phyloP scores from a whole-genome alignment of 1,284 basidiomycete genomes.

The Cerioporus squamosus region DNA sequence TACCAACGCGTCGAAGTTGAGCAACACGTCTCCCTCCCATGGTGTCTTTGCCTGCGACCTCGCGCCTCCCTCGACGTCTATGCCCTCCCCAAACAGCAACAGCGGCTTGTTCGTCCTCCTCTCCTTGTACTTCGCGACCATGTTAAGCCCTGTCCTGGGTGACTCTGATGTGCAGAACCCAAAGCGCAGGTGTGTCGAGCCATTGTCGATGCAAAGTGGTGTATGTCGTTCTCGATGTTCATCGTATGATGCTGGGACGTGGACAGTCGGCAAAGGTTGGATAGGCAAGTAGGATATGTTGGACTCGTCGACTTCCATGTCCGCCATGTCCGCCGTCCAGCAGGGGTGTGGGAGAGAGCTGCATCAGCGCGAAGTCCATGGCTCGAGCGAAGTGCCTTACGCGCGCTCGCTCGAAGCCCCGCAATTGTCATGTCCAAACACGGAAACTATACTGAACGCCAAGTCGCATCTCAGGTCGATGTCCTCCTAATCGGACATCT shows the following conservation, averaged over 20 bases:
- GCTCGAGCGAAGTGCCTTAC: neutral
- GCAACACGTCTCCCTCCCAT: constrained; percentile 90
- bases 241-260: constrained; percentile 34
- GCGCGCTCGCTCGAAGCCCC: constrained; percentile 11
- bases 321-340: neutral
- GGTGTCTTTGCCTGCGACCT: constrained; percentile 78
- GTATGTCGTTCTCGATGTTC: constrained; percentile 46
- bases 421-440: constrained; percentile 1
- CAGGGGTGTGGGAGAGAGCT: neutral
- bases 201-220: constrained; percentile 93
- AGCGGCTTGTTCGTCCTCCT: constrained; percentile 81
- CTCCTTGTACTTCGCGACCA: constrained; percentile 87
- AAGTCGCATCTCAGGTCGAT: too few species aligned
- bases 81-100: constrained; percentile 83
- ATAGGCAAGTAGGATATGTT: constrained; percentile 34
- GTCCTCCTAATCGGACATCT: too few species aligned
- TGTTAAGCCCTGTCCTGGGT: constrained; percentile 69
- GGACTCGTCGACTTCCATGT: constrained; percentile 21
- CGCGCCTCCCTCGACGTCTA: constrained; percentile 84
- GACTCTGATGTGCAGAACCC: constrained; percentile 72
- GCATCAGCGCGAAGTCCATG: neutral
- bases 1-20: constrained; percentile 91
- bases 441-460: neutral
- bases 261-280: constrained; percentile 28
- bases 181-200: constrained; percentile 85